Conservation (phyloP, 768 basidiomycete genomes). For the Sporobolomyces pararoseus region DNA sequence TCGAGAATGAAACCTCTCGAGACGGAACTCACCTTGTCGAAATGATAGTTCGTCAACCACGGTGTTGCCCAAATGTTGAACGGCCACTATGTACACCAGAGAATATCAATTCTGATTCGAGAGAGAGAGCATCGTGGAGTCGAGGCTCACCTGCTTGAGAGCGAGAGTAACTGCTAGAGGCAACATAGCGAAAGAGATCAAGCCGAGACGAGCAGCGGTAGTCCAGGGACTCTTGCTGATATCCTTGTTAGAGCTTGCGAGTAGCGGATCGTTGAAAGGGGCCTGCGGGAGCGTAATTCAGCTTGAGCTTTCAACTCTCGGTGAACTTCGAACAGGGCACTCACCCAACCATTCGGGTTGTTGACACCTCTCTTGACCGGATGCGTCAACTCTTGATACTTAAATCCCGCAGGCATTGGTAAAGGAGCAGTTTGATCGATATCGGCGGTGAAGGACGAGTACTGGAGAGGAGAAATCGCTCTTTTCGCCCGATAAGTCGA, state of each 20-base stretch:
- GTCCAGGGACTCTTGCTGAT: slow-evolving; percentile 71
- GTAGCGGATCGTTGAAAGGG: slow-evolving; percentile 48
- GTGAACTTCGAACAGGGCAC: not conserved
- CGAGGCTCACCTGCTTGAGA: slow-evolving; percentile 59
- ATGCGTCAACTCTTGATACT: not conserved
- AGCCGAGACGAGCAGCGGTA: slow-evolving; percentile 62
- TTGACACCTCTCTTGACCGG: slow-evolving; percentile 24
- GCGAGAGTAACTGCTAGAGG: slow-evolving; percentile 68
- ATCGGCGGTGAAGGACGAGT: slow-evolving; percentile 6
- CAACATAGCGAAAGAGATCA: slow-evolving; percentile 67
- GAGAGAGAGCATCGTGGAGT: no score
- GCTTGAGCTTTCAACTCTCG: no score
- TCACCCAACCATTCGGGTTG: slow-evolving; percentile 41
- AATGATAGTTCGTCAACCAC: slow-evolving; percentile 62
- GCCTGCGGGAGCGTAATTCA: slow-evolving; percentile 13
- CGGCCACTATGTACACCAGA: slow-evolving; percentile 52
- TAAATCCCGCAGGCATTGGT: not conserved
- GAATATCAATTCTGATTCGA: no score
- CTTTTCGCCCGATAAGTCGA: slow-evolving; percentile 46
- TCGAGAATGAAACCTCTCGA: not conserved
- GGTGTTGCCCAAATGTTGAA: slow-evolving; percentile 68
- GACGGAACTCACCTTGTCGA: slow-evolving; percentile 57
- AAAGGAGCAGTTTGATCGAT: slow-evolving; percentile 10
- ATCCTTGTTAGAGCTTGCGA: slow-evolving; percentile 57
- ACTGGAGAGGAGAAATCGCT: not conserved